Base-by-base conservation (phyloP, 176 grass and related monocot genomes). In the Aegilops bicornis region DNA sequence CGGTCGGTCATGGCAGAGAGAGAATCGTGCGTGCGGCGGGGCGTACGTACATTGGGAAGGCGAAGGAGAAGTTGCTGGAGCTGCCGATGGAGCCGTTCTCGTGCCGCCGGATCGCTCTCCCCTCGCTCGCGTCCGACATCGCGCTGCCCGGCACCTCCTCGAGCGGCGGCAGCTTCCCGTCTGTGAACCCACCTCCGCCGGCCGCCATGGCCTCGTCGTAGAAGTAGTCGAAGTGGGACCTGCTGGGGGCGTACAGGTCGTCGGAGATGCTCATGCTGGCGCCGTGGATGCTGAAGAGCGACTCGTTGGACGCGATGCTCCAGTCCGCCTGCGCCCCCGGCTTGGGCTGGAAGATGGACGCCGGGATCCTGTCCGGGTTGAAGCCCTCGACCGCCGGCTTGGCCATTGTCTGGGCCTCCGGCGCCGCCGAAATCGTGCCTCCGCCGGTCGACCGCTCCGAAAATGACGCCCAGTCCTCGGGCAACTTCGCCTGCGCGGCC, bases 11-110 rank as follows among this genome's bases (percentile, higher is more conserved):
- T 52, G 73, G 40, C 27, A 10, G 27, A 10, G 27, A 54, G 50
- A 54, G 7, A 40, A 48, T 45, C 20, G 12, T 33, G 64, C 20
- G 61, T 13, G 48, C 82, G 1, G 22, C 72, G 22, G 4, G 7
- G 59, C 66, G 65, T 85, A 95, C 66, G 48, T 91, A 95, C 93
- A 95, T 95, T 1, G 93, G 93, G 86, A 95, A 95, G 60, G 93
- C 86, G 76, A 95, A 95, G 60, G 93, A 95, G 69, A 84, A 90
- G 80, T 92, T 89, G 89, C 91, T 91, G 0, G 87, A 88, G 82
- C 88, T 91, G 83, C 88, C 65, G 5, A 76, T 61, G 65, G 93
- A 95, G 50, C 78, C 64, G 66, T 76, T 92, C 39, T 89, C 91
- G 61, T 83, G 70, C 7, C 71, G 72, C 69, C 48, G 66, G 32